Percentiles rank a stretch among this genome's conserved stretches.
Evolutionary conservation across 2,329 filamentous ascomycete genomes (phyloP).

Genomic region (Trichoderma cornu-damae): DNA sequence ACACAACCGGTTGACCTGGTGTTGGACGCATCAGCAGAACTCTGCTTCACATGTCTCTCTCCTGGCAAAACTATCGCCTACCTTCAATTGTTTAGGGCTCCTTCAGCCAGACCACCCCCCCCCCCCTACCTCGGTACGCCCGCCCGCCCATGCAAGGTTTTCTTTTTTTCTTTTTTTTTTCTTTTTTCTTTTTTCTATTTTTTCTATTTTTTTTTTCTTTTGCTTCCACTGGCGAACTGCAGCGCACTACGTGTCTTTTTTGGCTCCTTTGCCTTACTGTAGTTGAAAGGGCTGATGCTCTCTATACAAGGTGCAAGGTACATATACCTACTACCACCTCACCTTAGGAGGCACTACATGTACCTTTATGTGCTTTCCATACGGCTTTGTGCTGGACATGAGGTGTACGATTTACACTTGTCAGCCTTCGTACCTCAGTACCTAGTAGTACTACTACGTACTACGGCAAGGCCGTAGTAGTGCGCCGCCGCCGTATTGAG

Average conservation of each 20-base stretch:
- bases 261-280: background rate
- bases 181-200: too few species aligned
- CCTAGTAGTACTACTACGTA: too few species aligned
- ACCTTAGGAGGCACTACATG: too few species aligned
- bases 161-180: too few species aligned
- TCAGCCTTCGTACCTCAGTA: too few species aligned
- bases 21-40: background rate
- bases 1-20: too few species aligned
- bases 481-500: background rate
- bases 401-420: too few species aligned
- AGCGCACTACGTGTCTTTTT: constrained; percentile 9
- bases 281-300: too few species aligned
- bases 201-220: too few species aligned
- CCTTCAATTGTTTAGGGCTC: constrained; percentile 7
- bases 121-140: too few species aligned
- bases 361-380: background rate
- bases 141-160: background rate
- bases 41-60: constrained; percentile 14
- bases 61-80: background rate
- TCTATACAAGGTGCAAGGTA: background rate
- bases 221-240: background rate
- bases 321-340: too few species aligned
- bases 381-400: background rate
- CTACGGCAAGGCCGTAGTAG: too few species aligned
- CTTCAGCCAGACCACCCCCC: constrained; percentile 12